Percentiles rank a stretch among this genome's conserved stretches.
These are phyloP conservation scores for Saccharomyces pastorianus DNA, from an alignment of 1,139 yeast species.

Conservation along the genomic window DNA sequence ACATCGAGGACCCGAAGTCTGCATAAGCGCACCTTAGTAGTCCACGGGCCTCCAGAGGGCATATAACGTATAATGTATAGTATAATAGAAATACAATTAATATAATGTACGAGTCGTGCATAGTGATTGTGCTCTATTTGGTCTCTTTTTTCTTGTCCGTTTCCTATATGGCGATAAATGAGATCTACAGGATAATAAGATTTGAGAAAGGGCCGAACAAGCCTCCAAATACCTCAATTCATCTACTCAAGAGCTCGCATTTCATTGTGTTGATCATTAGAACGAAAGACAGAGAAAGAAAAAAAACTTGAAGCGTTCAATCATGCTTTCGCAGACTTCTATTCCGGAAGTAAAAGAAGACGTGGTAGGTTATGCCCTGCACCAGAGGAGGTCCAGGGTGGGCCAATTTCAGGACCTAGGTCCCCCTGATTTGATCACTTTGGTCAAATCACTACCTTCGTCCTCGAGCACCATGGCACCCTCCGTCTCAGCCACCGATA, in stretches of 20 bases:
- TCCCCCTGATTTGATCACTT: constrained; percentile 83
- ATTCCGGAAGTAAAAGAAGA: constrained; percentile 49
- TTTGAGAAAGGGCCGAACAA: not conserved
- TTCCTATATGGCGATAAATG: not conserved
- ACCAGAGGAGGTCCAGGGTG: constrained; percentile 40
- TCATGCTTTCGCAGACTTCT: constrained; percentile 40
- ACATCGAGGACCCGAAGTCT: constrained; percentile 11
- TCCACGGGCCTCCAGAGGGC: not conserved
- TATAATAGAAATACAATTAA: not conserved
- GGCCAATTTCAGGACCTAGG: constrained; percentile 57
- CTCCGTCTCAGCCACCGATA: constrained; percentile 4
- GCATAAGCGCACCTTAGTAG: not conserved
- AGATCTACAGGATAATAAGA: not conserved
- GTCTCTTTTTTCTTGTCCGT: not conserved
- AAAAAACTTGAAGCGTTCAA: not conserved
- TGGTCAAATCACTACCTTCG: constrained; percentile 39
- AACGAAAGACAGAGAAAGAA: not conserved
- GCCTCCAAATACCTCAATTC: not conserved
- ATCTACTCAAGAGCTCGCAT: not conserved
- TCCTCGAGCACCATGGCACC: constrained; percentile 13
- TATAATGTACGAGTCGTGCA: not conserved
- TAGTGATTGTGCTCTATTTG: not conserved
- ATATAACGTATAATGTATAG: not conserved
- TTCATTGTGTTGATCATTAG: not conserved
- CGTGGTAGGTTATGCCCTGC: constrained; percentile 42